Base-by-base conservation (phyloP, 345 rosid species). In the Xanthoceras sorbifolium region DNA sequence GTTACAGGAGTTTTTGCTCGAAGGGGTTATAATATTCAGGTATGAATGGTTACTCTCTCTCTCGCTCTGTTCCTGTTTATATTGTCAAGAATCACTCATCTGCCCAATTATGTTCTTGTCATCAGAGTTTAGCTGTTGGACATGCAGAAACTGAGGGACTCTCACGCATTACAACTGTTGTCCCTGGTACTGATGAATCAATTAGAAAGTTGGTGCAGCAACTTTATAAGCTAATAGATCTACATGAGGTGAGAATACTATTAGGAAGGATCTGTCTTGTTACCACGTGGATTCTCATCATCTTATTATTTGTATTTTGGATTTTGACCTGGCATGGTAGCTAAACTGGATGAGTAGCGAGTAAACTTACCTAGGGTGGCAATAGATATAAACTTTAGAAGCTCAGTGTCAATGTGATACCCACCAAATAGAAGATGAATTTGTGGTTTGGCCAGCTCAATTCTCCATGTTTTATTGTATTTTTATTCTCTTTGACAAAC, bases 21-120 rank as follows among this genome's bases (percentile, higher is more conserved):
- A 78, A 87, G 93, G 82, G 93, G 94, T 57, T 92, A 92, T 54
- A 90, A 85, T 79, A 86, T 92, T 79, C 94, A 92, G 91, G 94
- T 86, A 71, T 32, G 26, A 40, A 65, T 63, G 64, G 65, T 29
- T 32, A 9, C 29, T 67, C 9, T 76, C 42, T 77, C 32, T 78
- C 54, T 73, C 20, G 22, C 40, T 54, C 59, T 64, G 34, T 38
- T 72, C 34, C 25, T 52, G 25, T 40, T 50, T 73, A 18, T 59
- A 17, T 23, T 34, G 26, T 20, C 17, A 5, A 31, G 28, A 12
- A 31, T 64, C 36, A 36, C 72, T 76, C 23, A 54, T 74, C 31
- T 48, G 61, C 69, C 48, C 31, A 23, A 71, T 72, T 69, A 11
- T 65, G 54, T 65, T 78, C 20, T 28, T 75, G 38, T 83, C 62